Conservation (phyloP, 2,329 filamentous ascomycete species). For the Beauveria australis region DNA sequence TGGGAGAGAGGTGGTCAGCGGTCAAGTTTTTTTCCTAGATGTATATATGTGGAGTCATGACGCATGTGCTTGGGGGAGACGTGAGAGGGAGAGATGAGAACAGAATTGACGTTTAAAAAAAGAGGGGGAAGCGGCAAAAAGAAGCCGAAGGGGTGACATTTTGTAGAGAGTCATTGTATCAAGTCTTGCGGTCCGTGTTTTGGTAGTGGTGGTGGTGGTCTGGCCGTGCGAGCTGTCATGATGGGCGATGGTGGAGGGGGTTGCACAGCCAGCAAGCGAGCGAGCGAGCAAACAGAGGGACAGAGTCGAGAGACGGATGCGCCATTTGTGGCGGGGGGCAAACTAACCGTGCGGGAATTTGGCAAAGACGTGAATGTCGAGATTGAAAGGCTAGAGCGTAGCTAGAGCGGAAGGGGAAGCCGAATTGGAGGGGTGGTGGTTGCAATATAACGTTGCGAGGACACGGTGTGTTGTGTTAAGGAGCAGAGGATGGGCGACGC, state of each 20-base stretch:
- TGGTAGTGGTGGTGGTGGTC: not conserved
- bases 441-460: conserved; percentile 4
- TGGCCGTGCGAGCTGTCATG: not conserved
- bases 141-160: not conserved
- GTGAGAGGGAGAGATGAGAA: not conserved
- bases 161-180: not conserved
- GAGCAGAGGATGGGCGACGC: not conserved
- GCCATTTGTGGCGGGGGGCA: not conserved
- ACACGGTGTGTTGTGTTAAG: conserved; percentile 7
- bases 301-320: not conserved
- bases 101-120: not conserved
- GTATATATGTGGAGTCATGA: conserved; percentile 8
- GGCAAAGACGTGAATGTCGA: not conserved
- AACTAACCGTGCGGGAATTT: conserved; percentile 11
- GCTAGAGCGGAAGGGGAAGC: not conserved
- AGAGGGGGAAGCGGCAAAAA: not conserved
- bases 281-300: not conserved
- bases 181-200: not conserved
- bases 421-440: not conserved
- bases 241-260: not conserved
- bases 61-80: not conserved
- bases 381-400: not conserved
- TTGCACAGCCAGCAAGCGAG: not conserved
- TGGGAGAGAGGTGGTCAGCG: conserved; percentile 11
- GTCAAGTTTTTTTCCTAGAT: conserved; percentile 8